Conservation (phyloP, 2,329 filamentous ascomycete genomes). For the Penicillium crustosum region DNA sequence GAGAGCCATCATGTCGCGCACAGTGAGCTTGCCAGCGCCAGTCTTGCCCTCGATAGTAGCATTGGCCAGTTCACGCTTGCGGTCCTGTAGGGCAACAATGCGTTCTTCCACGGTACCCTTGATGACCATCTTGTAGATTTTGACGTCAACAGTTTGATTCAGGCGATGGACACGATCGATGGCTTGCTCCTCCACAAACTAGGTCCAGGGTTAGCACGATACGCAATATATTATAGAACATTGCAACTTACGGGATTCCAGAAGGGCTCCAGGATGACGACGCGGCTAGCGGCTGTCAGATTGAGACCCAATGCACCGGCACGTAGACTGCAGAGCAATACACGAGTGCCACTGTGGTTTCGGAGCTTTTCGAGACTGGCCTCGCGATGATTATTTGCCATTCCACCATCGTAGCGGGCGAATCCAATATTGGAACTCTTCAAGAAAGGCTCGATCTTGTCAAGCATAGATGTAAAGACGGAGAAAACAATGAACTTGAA, state of each 20-base stretch:
- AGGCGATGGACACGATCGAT: constrained; percentile 98
- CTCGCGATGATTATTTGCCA: constrained; percentile 91
- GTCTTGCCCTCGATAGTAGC: constrained; percentile 80
- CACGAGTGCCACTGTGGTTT: constrained; percentile 70
- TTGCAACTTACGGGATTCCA: constrained; percentile 78
- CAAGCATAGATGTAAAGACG: constrained; percentile 97
- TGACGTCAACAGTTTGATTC: constrained; percentile 90
- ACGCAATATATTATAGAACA: constrained; percentile 10
- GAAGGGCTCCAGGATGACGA: constrained; percentile 95
- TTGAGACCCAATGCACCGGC: constrained; percentile 93
- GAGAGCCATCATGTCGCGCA: constrained; percentile 89
- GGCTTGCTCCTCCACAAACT: constrained; percentile 97
- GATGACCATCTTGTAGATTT: constrained; percentile 92
- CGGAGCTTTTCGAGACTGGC: constrained; percentile 76
- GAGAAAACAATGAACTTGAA: constrained; percentile 99
- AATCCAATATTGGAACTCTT: constrained; percentile 70
- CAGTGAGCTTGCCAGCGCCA: constrained; percentile 77
- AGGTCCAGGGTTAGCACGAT: constrained; percentile 18
- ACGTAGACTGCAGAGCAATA: constrained; percentile 89
- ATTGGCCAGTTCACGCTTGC: constrained; percentile 88
- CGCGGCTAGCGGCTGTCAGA: constrained; percentile 86
- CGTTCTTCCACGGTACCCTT: constrained; percentile 85
- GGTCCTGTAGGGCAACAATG: constrained; percentile 90
- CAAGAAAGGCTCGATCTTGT: constrained; percentile 91
- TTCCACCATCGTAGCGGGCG: constrained; percentile 89